Conservation (phyloP, 371 early-diverging fungal genomes). For the Amoeboaphelidium protococcarum region DNA sequence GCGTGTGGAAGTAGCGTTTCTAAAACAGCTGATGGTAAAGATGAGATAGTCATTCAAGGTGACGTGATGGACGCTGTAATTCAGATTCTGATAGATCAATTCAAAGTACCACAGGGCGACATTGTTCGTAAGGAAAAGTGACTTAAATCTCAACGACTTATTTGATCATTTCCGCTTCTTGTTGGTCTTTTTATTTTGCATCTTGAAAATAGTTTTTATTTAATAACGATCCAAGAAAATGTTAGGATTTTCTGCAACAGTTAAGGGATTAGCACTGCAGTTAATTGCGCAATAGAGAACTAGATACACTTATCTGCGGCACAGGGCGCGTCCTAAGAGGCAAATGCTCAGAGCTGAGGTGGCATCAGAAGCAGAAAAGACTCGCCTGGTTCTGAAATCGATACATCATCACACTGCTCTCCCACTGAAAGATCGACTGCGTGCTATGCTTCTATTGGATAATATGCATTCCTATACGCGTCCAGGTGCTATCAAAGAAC, state of each 20-base stretch:
- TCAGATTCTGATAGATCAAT: no score
- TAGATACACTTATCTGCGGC: neutral
- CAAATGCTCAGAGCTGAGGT: neutral
- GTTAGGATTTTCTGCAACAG: no score
- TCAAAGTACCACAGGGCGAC: no score
- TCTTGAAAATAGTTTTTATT: no score
- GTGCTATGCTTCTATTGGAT: neutral
- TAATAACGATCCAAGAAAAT: no score
- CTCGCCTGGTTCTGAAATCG: neutral
- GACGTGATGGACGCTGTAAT: slow-evolving; percentile 63
- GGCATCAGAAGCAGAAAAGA: neutral
- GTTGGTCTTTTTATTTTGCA: no score
- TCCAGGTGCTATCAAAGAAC: neutral
- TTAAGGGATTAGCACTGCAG: no score
- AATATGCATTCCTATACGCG: neutral
- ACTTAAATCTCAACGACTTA: no score
- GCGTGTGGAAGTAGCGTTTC: slow-evolving; percentile 79
- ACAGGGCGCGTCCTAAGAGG: neutral
- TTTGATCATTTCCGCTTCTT: no score
- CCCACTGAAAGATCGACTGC: neutral
- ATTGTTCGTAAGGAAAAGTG: no score
- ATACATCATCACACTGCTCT: neutral
- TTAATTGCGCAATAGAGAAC: no score
- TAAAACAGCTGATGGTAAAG: slow-evolving; percentile 60
- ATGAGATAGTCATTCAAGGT: slow-evolving; percentile 89